These are phyloP conservation scores for Colletotrichum eleusines DNA, from an alignment of 2,329 filamentous ascomycete genomes.

Conservation along the genomic window DNA sequence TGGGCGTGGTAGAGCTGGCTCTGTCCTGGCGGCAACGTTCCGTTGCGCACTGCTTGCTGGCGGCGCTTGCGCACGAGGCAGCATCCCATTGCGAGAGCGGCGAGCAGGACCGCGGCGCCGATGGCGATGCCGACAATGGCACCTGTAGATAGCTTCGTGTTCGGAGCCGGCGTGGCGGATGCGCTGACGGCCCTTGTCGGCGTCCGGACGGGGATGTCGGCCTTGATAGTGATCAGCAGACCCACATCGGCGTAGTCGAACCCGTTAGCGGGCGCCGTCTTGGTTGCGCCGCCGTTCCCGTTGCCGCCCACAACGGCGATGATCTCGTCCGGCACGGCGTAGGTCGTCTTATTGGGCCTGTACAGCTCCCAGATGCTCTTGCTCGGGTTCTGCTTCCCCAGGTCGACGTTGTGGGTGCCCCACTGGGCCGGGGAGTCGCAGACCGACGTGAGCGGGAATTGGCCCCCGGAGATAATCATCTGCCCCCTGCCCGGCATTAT, in stretches of 20 bases:
- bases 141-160: slow-evolving; percentile 49
- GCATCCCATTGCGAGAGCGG: slow-evolving; percentile 43
- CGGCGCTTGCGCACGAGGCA: slow-evolving; percentile 51
- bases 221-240: slow-evolving; percentile 65
- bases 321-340: slow-evolving; percentile 66
- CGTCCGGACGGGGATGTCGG: slow-evolving; percentile 58
- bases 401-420: slow-evolving; percentile 68
- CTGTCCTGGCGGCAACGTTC: background rate
- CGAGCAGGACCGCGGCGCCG: slow-evolving; percentile 48
- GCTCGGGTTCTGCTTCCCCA: slow-evolving; percentile 62
- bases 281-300: slow-evolving; percentile 65
- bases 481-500: slow-evolving; percentile 65
- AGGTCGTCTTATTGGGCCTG: slow-evolving; percentile 61
- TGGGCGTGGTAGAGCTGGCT: slow-evolving; percentile 30
- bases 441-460: slow-evolving; percentile 60
- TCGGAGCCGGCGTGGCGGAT: slow-evolving; percentile 7
- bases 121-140: slow-evolving; percentile 60
- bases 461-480: slow-evolving; percentile 74
- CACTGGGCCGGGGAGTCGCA: slow-evolving; percentile 67
- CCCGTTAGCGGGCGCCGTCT: slow-evolving; percentile 60
- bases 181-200: slow-evolving; percentile 60
- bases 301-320: slow-evolving; percentile 63
- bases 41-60: slow-evolving; percentile 18
- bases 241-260: slow-evolving; percentile 65
- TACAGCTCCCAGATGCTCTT: slow-evolving; percentile 65